Evolutionary conservation across 2,329 filamentous ascomycete species (phyloP), one percentile per base, ranked within the genome.

Genomic region (Apiospora pterosperma): DNA sequence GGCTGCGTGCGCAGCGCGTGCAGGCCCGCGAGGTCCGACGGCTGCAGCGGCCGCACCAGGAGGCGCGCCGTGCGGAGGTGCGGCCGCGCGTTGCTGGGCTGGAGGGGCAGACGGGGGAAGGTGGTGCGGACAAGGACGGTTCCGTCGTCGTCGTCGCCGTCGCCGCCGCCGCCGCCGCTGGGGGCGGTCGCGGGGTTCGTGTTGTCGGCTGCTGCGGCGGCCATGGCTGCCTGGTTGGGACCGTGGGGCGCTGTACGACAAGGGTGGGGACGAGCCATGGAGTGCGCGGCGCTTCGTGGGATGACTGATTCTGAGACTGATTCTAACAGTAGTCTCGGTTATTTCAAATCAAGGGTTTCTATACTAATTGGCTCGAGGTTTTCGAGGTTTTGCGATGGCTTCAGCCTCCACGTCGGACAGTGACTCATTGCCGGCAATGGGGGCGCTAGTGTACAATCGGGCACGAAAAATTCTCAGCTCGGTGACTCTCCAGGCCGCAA

Each of bases 41-140:
- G 64, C 7, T 36, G 62, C 39, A 75, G 48, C 16, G 69, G 68
- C 12, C 72, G 70, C 21, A 74, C 63, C 14, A 74, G 61, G 23
- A 74, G 69, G 21, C 71, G 68, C n/a, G 64, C 42, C 16, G 72
- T 74, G 31, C n/a, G 67, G 60, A 73, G 67, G n/a, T 42, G 60
- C n/a, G 67, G 16, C 7, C 69, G 65, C 16, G 67, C 25, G 2
- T 67, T 62, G 55, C 68, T 70, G 16, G 69, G 41, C 28, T 68
- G 69, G 10, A 74, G 61, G 4, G 72, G 73, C 5, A 63, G n/a
- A 14, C 59, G 55, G 23, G 73, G 72, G 48, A 71, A 59, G 11
- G 71, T 73, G 5, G 72, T 72, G 42, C 58, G 63, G n/a, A 71
- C 66, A 19, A 61, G 28, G 59, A 62, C 48, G 65, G 67, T 62